These are phyloP conservation scores for Lecanicillium sp. DNA, from an alignment of 2,329 filamentous ascomycete species.

Conservation along the genomic window DNA sequence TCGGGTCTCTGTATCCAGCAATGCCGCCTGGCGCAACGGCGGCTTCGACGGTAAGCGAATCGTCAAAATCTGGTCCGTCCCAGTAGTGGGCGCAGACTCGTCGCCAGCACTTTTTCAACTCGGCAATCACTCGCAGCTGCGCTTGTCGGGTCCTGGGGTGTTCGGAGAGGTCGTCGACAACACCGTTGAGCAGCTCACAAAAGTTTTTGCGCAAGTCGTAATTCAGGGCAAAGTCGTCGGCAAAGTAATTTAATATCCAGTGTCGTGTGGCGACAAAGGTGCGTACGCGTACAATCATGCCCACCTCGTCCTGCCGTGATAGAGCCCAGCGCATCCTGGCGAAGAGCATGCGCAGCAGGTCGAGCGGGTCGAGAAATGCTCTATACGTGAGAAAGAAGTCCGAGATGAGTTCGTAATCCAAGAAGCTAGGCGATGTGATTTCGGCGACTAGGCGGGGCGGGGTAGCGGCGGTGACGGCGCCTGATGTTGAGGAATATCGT, in stretches of 20 bases:
- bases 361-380: constrained; percentile 68
- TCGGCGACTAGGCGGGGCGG: constrained; percentile 87
- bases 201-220: constrained; percentile 68
- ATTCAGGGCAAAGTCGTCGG: constrained; percentile 83
- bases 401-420: constrained; percentile 94
- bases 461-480: constrained; percentile 80
- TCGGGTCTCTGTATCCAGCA: constrained; percentile 50
- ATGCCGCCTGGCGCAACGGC: constrained; percentile 72
- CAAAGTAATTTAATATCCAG: constrained; percentile 97
- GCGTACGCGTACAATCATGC: constrained; percentile 88
- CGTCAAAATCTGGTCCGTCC: constrained; percentile 64
- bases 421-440: constrained; percentile 90
- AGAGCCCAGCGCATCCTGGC: constrained; percentile 84
- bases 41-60: constrained; percentile 52
- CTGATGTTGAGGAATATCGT: constrained; percentile 63
- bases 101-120: constrained; percentile 96
- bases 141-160: constrained; percentile 39
- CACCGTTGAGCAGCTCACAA: constrained; percentile 70
- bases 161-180: constrained; percentile 47
- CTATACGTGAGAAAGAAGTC: constrained; percentile 97
- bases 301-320: constrained; percentile 69
- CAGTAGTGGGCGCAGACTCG: constrained; percentile 84
- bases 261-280: constrained; percentile 93
- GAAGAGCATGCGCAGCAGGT: constrained; percentile 76
- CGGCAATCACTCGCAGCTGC: constrained; percentile 77